These are phyloP conservation scores for Tuctoria greenei DNA, from an alignment of 176 grass and related monocot species.

Conservation along the genomic window DNA sequence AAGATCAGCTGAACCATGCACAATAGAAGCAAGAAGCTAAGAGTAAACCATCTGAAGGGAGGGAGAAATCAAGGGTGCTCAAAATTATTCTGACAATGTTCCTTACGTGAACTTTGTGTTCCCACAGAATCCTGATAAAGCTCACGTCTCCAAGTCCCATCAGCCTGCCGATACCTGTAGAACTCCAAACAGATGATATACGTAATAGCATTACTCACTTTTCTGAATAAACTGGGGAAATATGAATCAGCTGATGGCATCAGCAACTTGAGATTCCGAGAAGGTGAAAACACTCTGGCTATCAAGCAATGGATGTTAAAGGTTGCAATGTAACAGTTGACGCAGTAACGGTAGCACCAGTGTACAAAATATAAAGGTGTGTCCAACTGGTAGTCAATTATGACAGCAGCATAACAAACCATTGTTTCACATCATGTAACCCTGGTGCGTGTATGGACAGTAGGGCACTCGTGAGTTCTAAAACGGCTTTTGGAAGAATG, in stretches of 20 bases:
- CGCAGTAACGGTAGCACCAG: neutral
- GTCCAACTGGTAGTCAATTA: neutral
- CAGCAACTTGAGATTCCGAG: neutral
- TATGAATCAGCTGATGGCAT: neutral
- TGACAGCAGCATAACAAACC: neutral
- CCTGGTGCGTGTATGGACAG: neutral
- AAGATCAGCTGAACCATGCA: conserved; percentile 42
- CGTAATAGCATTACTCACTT: neutral
- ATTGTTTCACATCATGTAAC: neutral
- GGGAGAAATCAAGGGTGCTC: conserved; percentile 10
- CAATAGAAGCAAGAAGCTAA: conserved; percentile 32
- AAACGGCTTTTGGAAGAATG: neutral
- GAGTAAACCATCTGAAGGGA: conserved; percentile 11
- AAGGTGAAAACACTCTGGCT: neutral
- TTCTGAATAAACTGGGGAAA: neutral
- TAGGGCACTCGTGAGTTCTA: neutral
- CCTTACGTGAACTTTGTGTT: conserved; percentile 45
- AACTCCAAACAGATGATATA: conserved; percentile 2
- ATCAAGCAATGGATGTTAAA: conserved; percentile 17
- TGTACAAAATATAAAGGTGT: neutral
- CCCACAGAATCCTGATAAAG: conserved; percentile 45
- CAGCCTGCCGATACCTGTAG: conserved; percentile 48
- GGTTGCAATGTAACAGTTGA: neutral
- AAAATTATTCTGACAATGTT: neutral
- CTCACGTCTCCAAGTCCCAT: conserved; percentile 63